A percentile compares a stretch with the other conserved stretches of the same genome.
phyloP scores from a whole-genome alignment of 306 rosid species.

The Quercus ilex region DNA sequence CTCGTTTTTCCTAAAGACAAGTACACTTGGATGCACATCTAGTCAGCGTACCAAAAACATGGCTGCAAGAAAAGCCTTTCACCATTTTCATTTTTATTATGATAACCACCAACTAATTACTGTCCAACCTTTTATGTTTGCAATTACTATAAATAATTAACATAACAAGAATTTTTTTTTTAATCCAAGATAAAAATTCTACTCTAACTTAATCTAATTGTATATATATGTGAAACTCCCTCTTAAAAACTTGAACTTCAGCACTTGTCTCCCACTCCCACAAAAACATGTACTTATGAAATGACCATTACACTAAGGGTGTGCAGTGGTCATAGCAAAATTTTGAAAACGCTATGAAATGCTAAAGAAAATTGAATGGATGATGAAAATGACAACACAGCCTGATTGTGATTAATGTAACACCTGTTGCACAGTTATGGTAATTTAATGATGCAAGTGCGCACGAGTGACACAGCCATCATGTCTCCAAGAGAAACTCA shows the following conservation, averaged over 20 bases:
- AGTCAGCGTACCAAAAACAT: too few relatives aligned
- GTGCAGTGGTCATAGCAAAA: fast-evolving
- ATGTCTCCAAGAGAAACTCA: not conserved
- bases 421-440: not conserved
- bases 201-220: too few relatives aligned
- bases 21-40: too few relatives aligned
- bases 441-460: not conserved
- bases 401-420: not conserved
- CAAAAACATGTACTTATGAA: too few relatives aligned
- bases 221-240: too few relatives aligned
- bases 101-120: not conserved
- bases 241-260: too few relatives aligned
- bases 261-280: fast-evolving
- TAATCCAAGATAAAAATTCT: too few relatives aligned
- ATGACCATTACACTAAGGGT: fast-evolving
- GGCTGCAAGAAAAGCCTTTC: not conserved
- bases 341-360: not conserved
- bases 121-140: not conserved
- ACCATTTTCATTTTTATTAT: not conserved
- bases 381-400: not conserved
- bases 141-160: not conserved
- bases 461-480: not conserved
- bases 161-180: not conserved
- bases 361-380: not conserved
- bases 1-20: too few relatives aligned